These are phyloP conservation scores for Paraleonurus japonicus DNA, from an alignment of 257 asterid genomes.

Conservation along the genomic window DNA sequence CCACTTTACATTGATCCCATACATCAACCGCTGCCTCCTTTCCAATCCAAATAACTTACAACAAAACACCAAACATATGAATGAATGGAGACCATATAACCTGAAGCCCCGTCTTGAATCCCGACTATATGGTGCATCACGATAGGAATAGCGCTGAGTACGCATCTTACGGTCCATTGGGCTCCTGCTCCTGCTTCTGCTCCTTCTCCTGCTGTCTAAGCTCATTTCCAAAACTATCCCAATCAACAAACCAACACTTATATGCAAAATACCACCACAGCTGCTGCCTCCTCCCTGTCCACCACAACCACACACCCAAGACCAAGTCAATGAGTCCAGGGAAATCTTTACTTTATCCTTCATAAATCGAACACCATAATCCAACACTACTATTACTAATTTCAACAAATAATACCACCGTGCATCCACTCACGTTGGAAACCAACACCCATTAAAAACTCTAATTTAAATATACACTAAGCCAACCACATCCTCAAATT, in stretches of 20 bases:
- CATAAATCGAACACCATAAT: slow-evolving; percentile 49
- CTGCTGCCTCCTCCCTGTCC: slow-evolving; percentile 95
- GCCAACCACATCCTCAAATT: slow-evolving; percentile 2
- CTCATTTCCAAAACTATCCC: slow-evolving; percentile 58
- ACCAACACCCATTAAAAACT: slow-evolving; percentile 30
- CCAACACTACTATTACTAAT: slow-evolving; percentile 36
- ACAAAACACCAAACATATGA: slow-evolving; percentile 39
- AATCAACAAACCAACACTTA: slow-evolving; percentile 50
- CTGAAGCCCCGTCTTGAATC: slow-evolving; percentile 89
- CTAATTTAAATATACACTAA: background rate
- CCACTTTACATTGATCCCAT: slow-evolving; percentile 27
- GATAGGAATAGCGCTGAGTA: slow-evolving; percentile 75
- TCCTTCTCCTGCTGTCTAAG: slow-evolving; percentile 64
- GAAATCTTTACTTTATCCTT: slow-evolving; percentile 43
- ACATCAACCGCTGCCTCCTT: slow-evolving; percentile 33
- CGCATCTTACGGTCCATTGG: slow-evolving; percentile 94
- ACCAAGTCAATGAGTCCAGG: slow-evolving; percentile 72
- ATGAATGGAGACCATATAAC: slow-evolving; percentile 61
- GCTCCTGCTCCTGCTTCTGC: slow-evolving; percentile 91
- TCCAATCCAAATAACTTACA: slow-evolving; percentile 36
- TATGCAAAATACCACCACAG: slow-evolving; percentile 53
- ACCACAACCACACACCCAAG: slow-evolving; percentile 93
- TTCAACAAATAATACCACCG: slow-evolving; percentile 40
- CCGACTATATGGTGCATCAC: slow-evolving; percentile 92
- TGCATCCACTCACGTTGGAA: slow-evolving; percentile 27